Evolutionary conservation across 1,284 basidiomycete genomes (phyloP), one percentile per base, ranked within the genome.

Genomic region (Filobasidium uniguttulatum): DNA sequence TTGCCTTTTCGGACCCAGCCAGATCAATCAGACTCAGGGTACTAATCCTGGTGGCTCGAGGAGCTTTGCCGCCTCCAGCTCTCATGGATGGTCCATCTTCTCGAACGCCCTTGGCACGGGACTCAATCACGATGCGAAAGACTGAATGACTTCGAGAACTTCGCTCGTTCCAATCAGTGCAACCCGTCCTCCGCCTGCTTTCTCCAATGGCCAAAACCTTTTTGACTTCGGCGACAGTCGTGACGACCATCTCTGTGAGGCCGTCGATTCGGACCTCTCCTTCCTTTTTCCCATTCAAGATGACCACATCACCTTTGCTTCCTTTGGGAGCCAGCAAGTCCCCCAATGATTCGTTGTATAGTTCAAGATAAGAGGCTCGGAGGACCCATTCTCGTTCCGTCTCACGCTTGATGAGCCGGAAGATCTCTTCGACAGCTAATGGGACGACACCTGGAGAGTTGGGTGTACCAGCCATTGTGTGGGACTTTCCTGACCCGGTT

Each of bases 81-180:
- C 58, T 60, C n/a, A 57, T 61, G 38, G 52, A 51, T 5, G 50
- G 49, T 5, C 58, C 56, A 2, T 59, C 59, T 1, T 54, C 55
- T 22, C 25, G 44, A 7, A 34, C 31, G 23, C 49, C 50, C 20
- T 55, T 49, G 15, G 59, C 50, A 44, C 64, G 48, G 12, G 61
- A 63, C 45, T 72, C 70, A 46, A 72, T 71, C 0, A 91, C 87
- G 31, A 93, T 77, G 37, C 89, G 75, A 69, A 96, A 93, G 0
- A 96, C 84, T 55, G 85, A 88, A 67, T 97, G 93, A 69, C 83
- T 87, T 20, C 93, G 76, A 59, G 85, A 89, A 69, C 85, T 89
- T 37, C 90, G 72, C 60, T 90, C 86, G 65, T 98, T 98, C 88
- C 90, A 98, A 65, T 98, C 93, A 14, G 93, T 98, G 57, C 81